A percentile compares a stretch with the other conserved stretches of the same genome.
Evolutionary conservation across 1,139 yeast genomes (phyloP).

Genomic region (Sugiyamaella grinbergsii): DNA sequence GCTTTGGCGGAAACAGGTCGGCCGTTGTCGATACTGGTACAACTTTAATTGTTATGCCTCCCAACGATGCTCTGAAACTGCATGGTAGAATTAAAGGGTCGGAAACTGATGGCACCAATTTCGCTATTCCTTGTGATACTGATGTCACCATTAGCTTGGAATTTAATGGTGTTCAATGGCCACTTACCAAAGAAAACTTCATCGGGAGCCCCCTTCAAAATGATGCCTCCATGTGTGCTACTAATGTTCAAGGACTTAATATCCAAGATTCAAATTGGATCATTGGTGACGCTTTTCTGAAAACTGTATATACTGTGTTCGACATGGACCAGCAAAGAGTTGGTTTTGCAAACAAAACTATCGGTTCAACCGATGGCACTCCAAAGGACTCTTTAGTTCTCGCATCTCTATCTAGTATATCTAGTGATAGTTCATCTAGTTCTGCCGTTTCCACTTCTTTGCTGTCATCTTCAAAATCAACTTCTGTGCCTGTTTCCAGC

Average conservation of each 20-base stretch:
- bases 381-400: conserved; percentile 31
- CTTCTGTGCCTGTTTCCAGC: conserved; percentile 11
- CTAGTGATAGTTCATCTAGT: conserved; percentile 19
- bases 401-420: conserved; percentile 15
- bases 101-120: conserved; percentile 59
- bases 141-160: conserved; percentile 46
- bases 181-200: conserved; percentile 51
- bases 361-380: conserved; percentile 31
- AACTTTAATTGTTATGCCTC: conserved; percentile 59
- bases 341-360: conserved; percentile 52
- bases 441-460: conserved; percentile 20
- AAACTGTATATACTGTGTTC: conserved; percentile 60
- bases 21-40: conserved; percentile 70
- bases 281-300: conserved; percentile 63
- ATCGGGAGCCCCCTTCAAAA: conserved; percentile 51
- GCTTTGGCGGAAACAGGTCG: conserved; percentile 45
- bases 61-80: conserved; percentile 55
- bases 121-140: conserved; percentile 60
- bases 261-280: conserved; percentile 45
- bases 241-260: conserved; percentile 60
- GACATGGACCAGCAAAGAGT: conserved; percentile 54
- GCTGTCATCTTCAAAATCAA: conserved; percentile 12
- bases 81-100: conserved; percentile 55
- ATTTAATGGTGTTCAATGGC: conserved; percentile 50
- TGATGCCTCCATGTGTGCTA: conserved; percentile 58